Percentiles rank a stretch among this genome's conserved stretches.
These are phyloP conservation scores for Arabidopsis hybrid DNA, from an alignment of 441 rosid species.

Conservation along the genomic window DNA sequence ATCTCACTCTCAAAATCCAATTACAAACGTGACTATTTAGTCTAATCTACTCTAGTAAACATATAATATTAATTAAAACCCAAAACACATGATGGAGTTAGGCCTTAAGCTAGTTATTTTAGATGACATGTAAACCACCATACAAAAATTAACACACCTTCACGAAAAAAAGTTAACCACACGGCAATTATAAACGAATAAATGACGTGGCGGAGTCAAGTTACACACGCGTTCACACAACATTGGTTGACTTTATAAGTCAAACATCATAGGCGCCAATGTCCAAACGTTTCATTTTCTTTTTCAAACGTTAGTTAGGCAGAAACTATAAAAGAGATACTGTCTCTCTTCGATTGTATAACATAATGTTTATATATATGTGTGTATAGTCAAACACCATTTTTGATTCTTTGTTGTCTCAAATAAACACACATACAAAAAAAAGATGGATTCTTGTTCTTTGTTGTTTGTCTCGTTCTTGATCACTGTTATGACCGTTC, in stretches of 20 bases:
- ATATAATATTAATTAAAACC: neutral
- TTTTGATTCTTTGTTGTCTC: conserved; percentile 31
- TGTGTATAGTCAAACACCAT: conserved; percentile 40
- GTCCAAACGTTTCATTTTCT: conserved; percentile 41
- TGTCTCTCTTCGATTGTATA: conserved; percentile 36
- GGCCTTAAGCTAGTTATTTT: conserved; percentile 57
- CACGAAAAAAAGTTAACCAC: conserved; percentile 5
- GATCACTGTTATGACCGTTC: conserved; percentile 41
- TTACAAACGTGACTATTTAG: conserved; percentile 30
- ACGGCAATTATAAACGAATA: conserved; percentile 20
- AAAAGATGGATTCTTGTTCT: conserved; percentile 51
- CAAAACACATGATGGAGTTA: conserved; percentile 44
- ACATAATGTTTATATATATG: neutral
- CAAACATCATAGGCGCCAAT: conserved; percentile 62
- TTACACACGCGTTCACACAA: conserved; percentile 40
- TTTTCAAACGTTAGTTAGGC: conserved; percentile 82
- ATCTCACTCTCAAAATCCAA: conserved; percentile 20
- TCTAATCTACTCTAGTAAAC: conserved; percentile 20
- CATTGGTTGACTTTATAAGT: conserved; percentile 43
- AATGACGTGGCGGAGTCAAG: conserved; percentile 34
- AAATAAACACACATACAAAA: conserved; percentile 6
- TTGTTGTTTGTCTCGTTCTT: conserved; percentile 46
- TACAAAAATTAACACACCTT: neutral
- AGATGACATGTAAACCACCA: conserved; percentile 60
- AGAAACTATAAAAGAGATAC: conserved; percentile 35